A percentile compares a stretch with the other conserved stretches of the same genome.
Evolutionary conservation across 2,329 filamentous ascomycete species (phyloP).

Genomic region (Alternaria sp.): DNA sequence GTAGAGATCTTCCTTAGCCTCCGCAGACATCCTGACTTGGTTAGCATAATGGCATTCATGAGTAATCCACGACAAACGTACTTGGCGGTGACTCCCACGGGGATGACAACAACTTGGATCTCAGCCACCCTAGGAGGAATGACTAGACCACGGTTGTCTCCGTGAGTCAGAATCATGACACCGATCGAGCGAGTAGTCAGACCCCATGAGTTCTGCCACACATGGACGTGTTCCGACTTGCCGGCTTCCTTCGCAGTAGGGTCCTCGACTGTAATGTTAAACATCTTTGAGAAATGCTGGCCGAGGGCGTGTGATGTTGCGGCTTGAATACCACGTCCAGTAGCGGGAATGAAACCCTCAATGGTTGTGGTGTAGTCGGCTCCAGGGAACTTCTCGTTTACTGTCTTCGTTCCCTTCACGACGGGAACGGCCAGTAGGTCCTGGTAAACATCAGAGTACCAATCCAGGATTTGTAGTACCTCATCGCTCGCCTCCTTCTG

Average conservation of each 20-base stretch:
- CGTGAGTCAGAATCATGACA: conserved; percentile 98
- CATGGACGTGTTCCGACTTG: conserved; percentile 75
- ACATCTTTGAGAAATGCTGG: conserved; percentile 99
- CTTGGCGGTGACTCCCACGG: conserved; percentile 91
- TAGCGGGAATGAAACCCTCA: conserved; percentile 95
- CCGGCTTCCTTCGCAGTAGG: conserved; percentile 71
- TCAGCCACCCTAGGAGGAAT: conserved; percentile 90
- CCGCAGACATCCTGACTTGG: conserved; percentile 60
- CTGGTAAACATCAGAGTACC: conserved; percentile 92
- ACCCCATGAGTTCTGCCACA: conserved; percentile 99
- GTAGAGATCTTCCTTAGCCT: conserved; percentile 79
- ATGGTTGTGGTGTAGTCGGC: conserved; percentile 96
- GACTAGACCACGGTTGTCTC: conserved; percentile 93
- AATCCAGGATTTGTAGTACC: conserved; percentile 90
- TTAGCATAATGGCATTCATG: conserved; percentile 9
- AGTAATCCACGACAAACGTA: conserved; percentile 56
- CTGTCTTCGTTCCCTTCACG: conserved; percentile 91
- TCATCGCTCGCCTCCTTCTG: conserved; percentile 83
- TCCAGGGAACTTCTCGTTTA: conserved; percentile 97
- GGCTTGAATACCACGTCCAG: conserved; percentile 95
- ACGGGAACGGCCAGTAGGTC: conserved; percentile 93
- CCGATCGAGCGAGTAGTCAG: conserved; percentile 96
- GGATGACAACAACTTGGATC: conserved; percentile 84
- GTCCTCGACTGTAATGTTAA: conserved; percentile 96
- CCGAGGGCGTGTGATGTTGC: conserved; percentile 93